Base-by-base conservation (phyloP, 805 yeast genomes). In the Yarrowia divulgata region DNA sequence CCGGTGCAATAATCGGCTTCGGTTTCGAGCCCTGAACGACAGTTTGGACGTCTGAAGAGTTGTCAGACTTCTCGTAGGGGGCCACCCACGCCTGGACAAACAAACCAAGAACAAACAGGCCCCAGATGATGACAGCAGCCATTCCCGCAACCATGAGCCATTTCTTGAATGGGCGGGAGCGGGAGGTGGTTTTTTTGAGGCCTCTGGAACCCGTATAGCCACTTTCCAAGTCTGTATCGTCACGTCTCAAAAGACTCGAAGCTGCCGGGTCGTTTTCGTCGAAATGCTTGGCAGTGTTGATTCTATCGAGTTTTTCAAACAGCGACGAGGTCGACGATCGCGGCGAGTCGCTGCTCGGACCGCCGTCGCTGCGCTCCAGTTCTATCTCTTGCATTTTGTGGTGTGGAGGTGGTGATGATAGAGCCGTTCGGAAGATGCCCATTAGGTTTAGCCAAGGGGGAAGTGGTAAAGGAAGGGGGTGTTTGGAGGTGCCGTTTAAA, bases 291-390 rank as follows among this genome's bases (percentile, higher is more conserved):
- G 52, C 52, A 18, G 42, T 14, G 39, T 63, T 63, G 35, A 63
- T 63, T 37, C 46, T 19, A 18, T 63, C 68, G 39, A 63, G 68
- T 12, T 49, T 63, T 63, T 63, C 68, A 40, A 63, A 63, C 48
- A 63, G 48, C 16, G 68, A 63, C 35, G 68, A 63, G n/a, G 68
- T 63, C 13, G 68, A 63, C 23, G 68, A 63, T 9, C 68, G 45
- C 6, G 68, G 68, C 45, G 68, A 63, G 54, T 45, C 66, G n/a
- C 9, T 35, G 14, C 46, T 37, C 35, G 57, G n/a, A 0, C 43
- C 34, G 3, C 7, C 34, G n/a, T 14, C 42, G 7, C 42, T n/a
- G 34, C 40, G 64, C 14, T 58, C 50, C 52, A 60, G 23, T 34
- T 60, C 66, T 9, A 60, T 60, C 10, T 60, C 68, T n/a, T 64